Percentiles rank a stretch among this genome's conserved stretches.
Evolutionary conservation across 305 asterid genomes (phyloP).

Genomic region (Fraxinus baroniana): DNA sequence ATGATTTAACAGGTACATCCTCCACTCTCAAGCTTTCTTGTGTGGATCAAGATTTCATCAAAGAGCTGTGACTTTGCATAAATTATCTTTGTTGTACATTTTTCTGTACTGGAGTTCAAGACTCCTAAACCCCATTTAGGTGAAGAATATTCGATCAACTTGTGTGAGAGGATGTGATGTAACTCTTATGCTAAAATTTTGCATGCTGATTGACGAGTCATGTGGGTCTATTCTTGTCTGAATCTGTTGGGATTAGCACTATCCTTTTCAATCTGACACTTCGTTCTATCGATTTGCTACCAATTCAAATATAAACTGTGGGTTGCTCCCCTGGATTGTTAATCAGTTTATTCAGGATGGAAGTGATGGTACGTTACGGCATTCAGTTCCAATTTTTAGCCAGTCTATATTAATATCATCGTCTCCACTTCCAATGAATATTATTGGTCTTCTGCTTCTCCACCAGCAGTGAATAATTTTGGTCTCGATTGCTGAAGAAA

Average conservation of each 20-base stretch:
- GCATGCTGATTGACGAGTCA: neutral
- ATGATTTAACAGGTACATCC: neutral
- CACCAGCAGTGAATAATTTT: neutral
- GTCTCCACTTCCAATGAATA: neutral
- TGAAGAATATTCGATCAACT: neutral
- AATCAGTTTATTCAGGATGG: neutral
- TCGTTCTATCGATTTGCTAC: neutral
- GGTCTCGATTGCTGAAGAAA: neutral
- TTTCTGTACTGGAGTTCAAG: neutral
- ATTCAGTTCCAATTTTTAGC: neutral
- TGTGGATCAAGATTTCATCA: neutral
- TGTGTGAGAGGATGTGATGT: neutral
- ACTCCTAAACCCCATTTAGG: neutral
- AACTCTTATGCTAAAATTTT: neutral
- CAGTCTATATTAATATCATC: neutral
- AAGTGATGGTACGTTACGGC: neutral
- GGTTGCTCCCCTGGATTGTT: neutral
- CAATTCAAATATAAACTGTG: neutral
- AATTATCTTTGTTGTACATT: constrained; percentile 16
- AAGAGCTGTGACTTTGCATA: neutral
- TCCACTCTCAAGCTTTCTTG: constrained; percentile 3
- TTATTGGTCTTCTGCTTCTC: neutral
- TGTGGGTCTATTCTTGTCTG: neutral
- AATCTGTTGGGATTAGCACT: neutral
- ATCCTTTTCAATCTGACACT: neutral